Evolutionary conservation across 768 basidiomycete species (phyloP), one percentile per base, ranked within the genome.

Genomic region (Naganishia friedmannii): DNA sequence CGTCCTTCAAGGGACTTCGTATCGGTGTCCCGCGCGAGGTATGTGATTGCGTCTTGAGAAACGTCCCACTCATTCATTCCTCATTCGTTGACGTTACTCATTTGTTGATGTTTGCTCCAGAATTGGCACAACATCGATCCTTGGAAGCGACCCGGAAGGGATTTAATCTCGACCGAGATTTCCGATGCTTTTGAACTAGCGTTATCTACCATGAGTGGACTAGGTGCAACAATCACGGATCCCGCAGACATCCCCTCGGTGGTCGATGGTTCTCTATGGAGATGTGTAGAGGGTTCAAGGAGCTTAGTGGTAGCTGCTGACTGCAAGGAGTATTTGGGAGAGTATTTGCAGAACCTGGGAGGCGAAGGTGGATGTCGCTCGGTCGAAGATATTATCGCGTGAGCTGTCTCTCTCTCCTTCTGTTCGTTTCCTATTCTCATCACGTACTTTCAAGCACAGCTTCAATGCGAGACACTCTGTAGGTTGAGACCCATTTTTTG

Each of bases 361-460:
- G 67, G 73, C 21, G 29, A 45, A 28, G 73, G 73, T 1, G 73
- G 73, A 0, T 69, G 68, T 28, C 63, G 68, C 28, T 67, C 57
- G 34, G 70, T 74, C 32, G 69, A 66, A 37, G 73, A 74, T 57
- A 66, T 74, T 58, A 74, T 74, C 32, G 68, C 53, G 73, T 74
- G 45, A 68, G 73, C 70, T 15, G n/a, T 53, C 10, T 42, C 15
- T 15, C 42, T 37, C 34, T 42, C 9, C 42, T 2, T 17, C 15
- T 42, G 2, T 42, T 2, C 42, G 7, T 42, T 8, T 42, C 42
- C 42, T 2, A 17, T 8, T 37, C 15, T 42, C 7, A 42, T 12
- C 42, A 42, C 7, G 15, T 28, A 48, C 3, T 26, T 10, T 31
- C 7, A 12, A 23, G n/a, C 37, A 46, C 42, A 72, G 72, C 28